phyloP scores from a whole-genome alignment of 2,329 filamentous ascomycete species.

The Nakataea oryzae region DNA sequence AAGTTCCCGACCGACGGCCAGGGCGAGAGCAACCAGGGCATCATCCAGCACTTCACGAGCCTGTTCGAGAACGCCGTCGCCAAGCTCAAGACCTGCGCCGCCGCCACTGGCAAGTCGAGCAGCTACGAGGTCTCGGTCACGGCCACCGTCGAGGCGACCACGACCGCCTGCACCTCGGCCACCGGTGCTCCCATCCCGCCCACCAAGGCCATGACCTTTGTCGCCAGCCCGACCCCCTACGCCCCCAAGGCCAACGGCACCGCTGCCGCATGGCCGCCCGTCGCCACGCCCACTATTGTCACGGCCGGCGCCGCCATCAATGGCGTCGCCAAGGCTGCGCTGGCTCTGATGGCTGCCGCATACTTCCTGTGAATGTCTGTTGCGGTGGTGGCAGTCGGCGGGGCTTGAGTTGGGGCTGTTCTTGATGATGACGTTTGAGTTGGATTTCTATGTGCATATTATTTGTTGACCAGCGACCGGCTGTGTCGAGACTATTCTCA shows the following conservation, averaged over 20 bases:
- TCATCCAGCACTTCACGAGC: background rate
- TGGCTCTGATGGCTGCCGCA: background rate
- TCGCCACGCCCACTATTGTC: background rate
- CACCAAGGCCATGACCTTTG: background rate
- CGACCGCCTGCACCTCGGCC: background rate
- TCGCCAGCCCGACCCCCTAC: background rate
- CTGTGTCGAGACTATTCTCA: too few species aligned
- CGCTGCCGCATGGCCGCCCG: background rate
- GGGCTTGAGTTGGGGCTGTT: background rate
- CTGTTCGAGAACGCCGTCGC: background rate
- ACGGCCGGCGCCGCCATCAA: background rate
- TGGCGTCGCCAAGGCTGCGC: background rate
- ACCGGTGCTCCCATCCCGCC: background rate
- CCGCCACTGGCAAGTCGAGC: background rate
- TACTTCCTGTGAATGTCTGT: background rate
- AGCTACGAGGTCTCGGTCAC: background rate
- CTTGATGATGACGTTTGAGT: too few species aligned
- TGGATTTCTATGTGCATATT: too few species aligned
- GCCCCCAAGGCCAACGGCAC: background rate
- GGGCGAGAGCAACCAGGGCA: background rate
- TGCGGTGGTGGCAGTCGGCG: background rate
- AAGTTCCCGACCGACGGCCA: background rate
- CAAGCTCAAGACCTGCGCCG: slow-evolving; percentile 1
- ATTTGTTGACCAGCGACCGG: too few species aligned
- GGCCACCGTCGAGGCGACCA: background rate